These are phyloP conservation scores for Gossypium ekmanianum DNA, from an alignment of 345 rosid species.

Conservation along the genomic window DNA sequence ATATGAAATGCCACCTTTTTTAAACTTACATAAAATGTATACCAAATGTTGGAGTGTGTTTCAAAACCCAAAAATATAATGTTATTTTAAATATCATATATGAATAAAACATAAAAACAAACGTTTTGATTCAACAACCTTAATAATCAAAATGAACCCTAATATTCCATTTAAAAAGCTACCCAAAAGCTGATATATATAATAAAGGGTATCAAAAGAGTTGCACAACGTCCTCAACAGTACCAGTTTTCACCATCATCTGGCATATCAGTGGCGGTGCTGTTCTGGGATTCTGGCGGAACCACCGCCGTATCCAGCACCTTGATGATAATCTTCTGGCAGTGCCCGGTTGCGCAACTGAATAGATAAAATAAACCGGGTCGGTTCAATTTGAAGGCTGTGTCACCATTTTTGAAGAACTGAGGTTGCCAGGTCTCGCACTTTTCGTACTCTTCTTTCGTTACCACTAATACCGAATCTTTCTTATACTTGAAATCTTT, in stretches of 20 bases:
- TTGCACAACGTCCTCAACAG: background rate
- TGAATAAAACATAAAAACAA: too few species aligned
- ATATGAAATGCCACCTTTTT: too few species aligned
- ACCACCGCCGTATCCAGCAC: conserved; percentile 38
- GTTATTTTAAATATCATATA: too few species aligned
- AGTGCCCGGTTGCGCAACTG: conserved; percentile 18
- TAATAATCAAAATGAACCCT: background rate
- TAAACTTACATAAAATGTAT: too few species aligned
- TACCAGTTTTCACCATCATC: background rate
- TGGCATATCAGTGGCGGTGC: background rate
- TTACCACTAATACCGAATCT: conserved; percentile 20
- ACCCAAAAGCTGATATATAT: background rate
- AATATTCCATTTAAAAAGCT: background rate
- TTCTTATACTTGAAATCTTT: conserved; percentile 50
- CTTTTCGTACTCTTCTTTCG: conserved; percentile 20
- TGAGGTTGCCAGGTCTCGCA: conserved; percentile 47
- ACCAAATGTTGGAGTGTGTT: too few species aligned
- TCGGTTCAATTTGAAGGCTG: conserved; percentile 36
- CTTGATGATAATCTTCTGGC: conserved; percentile 66
- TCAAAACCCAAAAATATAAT: too few species aligned
- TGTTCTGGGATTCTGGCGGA: conserved; percentile 24
- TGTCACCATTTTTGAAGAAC: conserved; percentile 51
- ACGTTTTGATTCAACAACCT: too few species aligned
- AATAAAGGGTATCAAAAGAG: background rate
- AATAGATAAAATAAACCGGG: conserved; percentile 60